phyloP scores from a whole-genome alignment of 1,139 yeast species.

The Maudiozyma humilis region DNA sequence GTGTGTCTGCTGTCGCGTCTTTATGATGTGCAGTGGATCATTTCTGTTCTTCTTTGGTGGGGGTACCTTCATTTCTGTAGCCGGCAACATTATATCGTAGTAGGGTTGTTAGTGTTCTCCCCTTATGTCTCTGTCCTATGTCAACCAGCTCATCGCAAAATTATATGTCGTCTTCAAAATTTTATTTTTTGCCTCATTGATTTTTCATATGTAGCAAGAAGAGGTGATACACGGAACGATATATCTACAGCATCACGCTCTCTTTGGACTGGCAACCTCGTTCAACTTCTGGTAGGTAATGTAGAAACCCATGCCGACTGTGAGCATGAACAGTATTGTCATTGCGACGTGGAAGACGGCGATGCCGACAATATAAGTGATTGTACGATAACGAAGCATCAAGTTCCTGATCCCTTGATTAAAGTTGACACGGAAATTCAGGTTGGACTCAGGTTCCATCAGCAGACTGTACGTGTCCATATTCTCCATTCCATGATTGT shows the following conservation, averaged over 20 bases:
- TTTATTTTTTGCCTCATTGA: not conserved
- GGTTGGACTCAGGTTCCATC: constrained; percentile 13
- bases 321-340: constrained; percentile 15
- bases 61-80: not conserved
- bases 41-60: constrained; percentile 11
- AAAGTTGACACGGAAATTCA: constrained; percentile 21
- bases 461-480: not conserved
- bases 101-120: not conserved
- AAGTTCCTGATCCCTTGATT: constrained; percentile 26
- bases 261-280: not conserved
- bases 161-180: not conserved
- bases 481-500: constrained; percentile 8
- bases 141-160: not conserved
- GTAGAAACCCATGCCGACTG: constrained; percentile 14
- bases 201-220: too few relatives aligned
- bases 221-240: too few relatives aligned
- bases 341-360: constrained; percentile 16
- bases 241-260: too few relatives aligned
- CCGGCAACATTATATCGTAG: not conserved
- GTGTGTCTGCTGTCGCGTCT: constrained; percentile 22
- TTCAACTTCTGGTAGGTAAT: not conserved
- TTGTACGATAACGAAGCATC: constrained; percentile 22
- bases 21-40: constrained; percentile 29
- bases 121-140: not conserved
- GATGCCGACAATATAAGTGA: constrained; percentile 24